Evolutionary conservation across 306 rosid species (phyloP).

Genomic region (Pyrus betulifolia): DNA sequence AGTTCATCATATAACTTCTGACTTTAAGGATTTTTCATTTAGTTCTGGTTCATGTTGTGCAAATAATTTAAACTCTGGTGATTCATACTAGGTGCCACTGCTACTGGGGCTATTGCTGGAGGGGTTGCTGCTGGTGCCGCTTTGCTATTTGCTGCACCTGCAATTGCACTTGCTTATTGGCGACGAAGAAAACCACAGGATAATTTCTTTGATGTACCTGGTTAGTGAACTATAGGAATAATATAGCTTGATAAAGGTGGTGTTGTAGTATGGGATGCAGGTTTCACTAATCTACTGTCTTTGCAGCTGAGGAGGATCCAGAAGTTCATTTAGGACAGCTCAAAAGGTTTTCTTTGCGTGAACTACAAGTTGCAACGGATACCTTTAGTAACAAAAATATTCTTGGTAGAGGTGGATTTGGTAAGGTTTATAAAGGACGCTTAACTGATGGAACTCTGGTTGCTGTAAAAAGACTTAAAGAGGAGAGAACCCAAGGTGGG

Average conservation of each 20-base stretch:
- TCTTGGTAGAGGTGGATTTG: conserved; percentile 95
- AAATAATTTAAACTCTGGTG: neutral
- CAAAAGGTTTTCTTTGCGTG: conserved; percentile 83
- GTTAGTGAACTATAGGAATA: conserved; percentile 40
- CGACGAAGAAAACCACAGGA: conserved; percentile 67
- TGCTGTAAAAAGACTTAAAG: conserved; percentile 92
- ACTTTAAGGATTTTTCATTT: neutral
- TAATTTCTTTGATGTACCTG: conserved; percentile 92
- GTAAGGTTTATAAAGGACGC: conserved; percentile 92
- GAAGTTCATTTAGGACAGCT: conserved; percentile 96
- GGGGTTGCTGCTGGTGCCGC: conserved; percentile 99
- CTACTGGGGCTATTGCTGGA: conserved; percentile 90
- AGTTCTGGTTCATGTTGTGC: neutral
- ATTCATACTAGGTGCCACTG: conserved; percentile 39
- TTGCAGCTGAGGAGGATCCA: conserved; percentile 39
- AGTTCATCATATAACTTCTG: neutral
- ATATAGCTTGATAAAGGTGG: neutral
- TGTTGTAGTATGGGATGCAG: conserved; percentile 1
- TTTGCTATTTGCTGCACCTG: conserved; percentile 84
- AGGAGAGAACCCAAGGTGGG: conserved; percentile 83
- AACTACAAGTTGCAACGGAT: conserved; percentile 91
- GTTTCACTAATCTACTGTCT: conserved; percentile 7
- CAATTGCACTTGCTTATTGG: conserved; percentile 82
- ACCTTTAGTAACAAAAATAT: conserved; percentile 69
- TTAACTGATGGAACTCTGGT: conserved; percentile 83